Base-by-base conservation (phyloP, 2,329 filamentous ascomycete species). In the Alternaria consortialis region DNA sequence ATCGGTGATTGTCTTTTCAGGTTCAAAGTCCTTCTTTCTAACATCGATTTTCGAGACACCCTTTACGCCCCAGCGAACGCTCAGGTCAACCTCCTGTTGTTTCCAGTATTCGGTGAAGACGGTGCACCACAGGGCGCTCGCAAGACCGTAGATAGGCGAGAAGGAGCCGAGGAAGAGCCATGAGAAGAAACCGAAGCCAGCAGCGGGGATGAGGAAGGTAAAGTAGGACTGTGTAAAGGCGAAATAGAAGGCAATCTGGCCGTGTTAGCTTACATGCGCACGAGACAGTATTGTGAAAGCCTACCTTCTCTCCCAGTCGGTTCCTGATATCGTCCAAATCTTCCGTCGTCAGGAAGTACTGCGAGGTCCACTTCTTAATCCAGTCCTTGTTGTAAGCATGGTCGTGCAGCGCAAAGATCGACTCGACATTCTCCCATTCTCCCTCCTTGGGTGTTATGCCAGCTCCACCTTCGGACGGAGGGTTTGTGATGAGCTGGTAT, bases 71-170 rank as follows among this genome's bases (percentile, higher is more conserved):
- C 94, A 98, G 69, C 92, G 88, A 15, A 97, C 88, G 8, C 90
- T 90, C 7, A 98, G 84, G 74, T 98, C 94, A 1, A 89, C 84
- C 78, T 98, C 93, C 77, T 96, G 92, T 71, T 94, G 91, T 81
- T 96, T 97, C 94, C 94, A 98, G 79, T 91, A 97, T 76, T 98
- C 94, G 58, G 97, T 91, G 74, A 97, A 97, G 48, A 94, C 82
- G 3, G 95, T 89, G 58, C 90, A 77, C 92, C 94, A 97, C n/a
- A 97, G 81, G 34, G 89, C 90, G 74, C 90, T 94, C 44, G 90
- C 84, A 1, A 94, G 78, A 13, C 91, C 92, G 71, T 96, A 97
- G 51, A 93, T 79, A 58, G 89, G 87, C 2, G 94, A 97, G 80
- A 93, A 98, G 58, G 90, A 87, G 8, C 93, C 93, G 0, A 97